A percentile compares a stretch with the other conserved stretches of the same genome.
Conservation (phyloP, 2,329 filamentous ascomycete genomes). For the Drechslera avenae region DNA sequence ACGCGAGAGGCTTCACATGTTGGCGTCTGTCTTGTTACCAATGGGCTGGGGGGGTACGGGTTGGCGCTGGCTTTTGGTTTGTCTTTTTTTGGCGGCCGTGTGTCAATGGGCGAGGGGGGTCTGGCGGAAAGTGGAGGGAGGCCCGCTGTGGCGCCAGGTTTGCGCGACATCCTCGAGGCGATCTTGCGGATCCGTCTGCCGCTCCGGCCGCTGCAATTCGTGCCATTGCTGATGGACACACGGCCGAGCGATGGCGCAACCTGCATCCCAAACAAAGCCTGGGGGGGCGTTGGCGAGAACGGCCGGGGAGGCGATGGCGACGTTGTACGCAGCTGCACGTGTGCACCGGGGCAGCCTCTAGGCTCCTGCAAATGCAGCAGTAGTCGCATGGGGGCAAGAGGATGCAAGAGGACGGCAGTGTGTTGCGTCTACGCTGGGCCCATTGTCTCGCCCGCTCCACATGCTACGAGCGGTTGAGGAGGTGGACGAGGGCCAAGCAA, state of each 20-base stretch:
- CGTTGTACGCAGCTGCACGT: too few relatives aligned
- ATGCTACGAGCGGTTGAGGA: too few relatives aligned
- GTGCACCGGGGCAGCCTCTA: too few relatives aligned
- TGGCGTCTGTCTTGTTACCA: neutral
- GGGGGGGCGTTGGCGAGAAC: neutral
- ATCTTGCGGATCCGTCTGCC: conserved; percentile 5
- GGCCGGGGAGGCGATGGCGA: too few relatives aligned
- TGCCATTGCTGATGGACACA: neutral
- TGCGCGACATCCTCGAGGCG: conserved; percentile 9
- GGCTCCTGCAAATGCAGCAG: too few relatives aligned
- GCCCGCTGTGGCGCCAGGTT: conserved; percentile 4
- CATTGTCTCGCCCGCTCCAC: too few relatives aligned
- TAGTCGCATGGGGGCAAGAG: too few relatives aligned
- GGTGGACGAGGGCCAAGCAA: too few relatives aligned
- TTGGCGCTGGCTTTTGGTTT: neutral
- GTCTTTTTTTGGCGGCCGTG: conserved; percentile 2
- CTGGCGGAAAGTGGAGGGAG: neutral
- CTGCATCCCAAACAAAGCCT: neutral
- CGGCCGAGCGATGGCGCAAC: neutral
- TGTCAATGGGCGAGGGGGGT: conserved; percentile 4
- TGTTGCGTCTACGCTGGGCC: too few relatives aligned
- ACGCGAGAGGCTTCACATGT: conserved; percentile 1
- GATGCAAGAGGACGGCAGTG: too few relatives aligned
- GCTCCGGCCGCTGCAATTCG: conserved; percentile 4
- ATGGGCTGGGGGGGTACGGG: neutral